Conservation (phyloP, 2,329 filamentous ascomycete genomes). For the Tolypocladium ovalisporum region DNA sequence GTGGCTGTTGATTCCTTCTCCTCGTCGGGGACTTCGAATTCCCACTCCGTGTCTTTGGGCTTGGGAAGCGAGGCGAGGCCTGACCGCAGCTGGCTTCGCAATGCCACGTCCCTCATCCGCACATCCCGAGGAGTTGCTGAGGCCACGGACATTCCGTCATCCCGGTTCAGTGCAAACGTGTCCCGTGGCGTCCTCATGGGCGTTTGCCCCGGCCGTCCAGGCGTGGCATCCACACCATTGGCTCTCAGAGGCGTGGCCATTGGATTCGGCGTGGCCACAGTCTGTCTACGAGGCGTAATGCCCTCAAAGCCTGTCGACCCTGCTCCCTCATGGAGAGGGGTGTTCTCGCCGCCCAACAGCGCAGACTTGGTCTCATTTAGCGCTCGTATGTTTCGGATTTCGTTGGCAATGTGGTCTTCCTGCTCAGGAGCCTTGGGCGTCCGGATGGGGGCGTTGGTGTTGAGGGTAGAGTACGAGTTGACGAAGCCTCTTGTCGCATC, state of each 20-base stretch:
- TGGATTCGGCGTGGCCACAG: constrained; percentile 86
- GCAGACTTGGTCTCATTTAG: constrained; percentile 91
- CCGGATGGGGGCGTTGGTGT: constrained; percentile 75
- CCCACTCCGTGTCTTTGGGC: constrained; percentile 89
- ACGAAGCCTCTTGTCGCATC: constrained; percentile 76
- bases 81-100: constrained; percentile 57
- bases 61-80: constrained; percentile 77
- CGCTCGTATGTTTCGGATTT: constrained; percentile 86
- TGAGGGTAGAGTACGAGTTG: constrained; percentile 74
- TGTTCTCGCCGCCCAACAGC: constrained; percentile 86
- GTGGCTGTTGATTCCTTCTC: constrained; percentile 45
- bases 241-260: constrained; percentile 77
- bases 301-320: constrained; percentile 84
- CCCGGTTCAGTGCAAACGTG: constrained; percentile 70
- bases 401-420: constrained; percentile 92
- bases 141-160: constrained; percentile 55
- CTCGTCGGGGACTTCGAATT: constrained; percentile 84
- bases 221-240: constrained; percentile 58
- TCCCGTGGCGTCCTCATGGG: constrained; percentile 84
- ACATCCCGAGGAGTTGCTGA: constrained; percentile 70
- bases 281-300: constrained; percentile 67
- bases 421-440: constrained; percentile 86
- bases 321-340: constrained; percentile 69
- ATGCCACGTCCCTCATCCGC: constrained; percentile 56
- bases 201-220: constrained; percentile 61